phyloP scores from a whole-genome alignment of 2,329 filamentous ascomycete genomes.

The Colletotrichum lindemuthianum region DNA sequence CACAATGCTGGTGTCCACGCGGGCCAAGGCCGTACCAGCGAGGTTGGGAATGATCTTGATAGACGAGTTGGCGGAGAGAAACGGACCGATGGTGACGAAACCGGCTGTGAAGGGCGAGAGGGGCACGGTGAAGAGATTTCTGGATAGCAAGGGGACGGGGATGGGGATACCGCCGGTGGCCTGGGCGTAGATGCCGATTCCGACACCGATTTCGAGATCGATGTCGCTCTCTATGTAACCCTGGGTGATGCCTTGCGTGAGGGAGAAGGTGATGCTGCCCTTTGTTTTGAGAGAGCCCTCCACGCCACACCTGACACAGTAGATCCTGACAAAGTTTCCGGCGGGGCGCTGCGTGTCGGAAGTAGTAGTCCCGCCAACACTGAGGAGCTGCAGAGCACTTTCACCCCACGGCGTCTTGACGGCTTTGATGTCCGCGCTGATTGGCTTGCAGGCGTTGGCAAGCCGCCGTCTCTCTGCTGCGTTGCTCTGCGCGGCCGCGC shows the following conservation, averaged over 20 bases:
- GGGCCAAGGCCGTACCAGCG: background rate
- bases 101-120: slow-evolving; percentile 13
- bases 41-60: background rate
- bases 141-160: background rate
- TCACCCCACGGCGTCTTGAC: too few species aligned
- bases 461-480: too few species aligned
- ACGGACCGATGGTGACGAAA: slow-evolving; percentile 3
- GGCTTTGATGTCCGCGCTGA: too few species aligned
- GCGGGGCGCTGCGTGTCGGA: too few species aligned
- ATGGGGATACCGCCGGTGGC: background rate
- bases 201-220: slow-evolving; percentile 1
- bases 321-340: too few species aligned
- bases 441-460: too few species aligned
- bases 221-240: background rate
- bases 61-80: background rate
- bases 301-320: too few species aligned
- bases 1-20: background rate
- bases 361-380: too few species aligned
- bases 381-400: too few species aligned
- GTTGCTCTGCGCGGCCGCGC: too few species aligned
- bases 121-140: background rate
- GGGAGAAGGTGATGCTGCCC: background rate
- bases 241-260: slow-evolving; percentile 4
- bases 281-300: too few species aligned
- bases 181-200: slow-evolving; percentile 7